These are phyloP conservation scores for Cucumis melo DNA, from an alignment of 306 rosid genomes.

Conservation along the genomic window DNA sequence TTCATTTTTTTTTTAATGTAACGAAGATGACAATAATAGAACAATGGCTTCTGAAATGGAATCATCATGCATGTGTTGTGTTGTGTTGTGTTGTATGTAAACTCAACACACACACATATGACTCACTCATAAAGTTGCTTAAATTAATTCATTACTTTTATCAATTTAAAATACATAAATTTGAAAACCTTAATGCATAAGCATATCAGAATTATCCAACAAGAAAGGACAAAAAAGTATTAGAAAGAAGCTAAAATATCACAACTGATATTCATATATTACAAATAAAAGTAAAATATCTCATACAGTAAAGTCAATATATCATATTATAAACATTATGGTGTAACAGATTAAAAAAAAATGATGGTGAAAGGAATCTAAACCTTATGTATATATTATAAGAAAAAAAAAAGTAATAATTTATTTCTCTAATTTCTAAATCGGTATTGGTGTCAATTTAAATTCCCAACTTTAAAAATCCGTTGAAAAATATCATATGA, in stretches of 20 bases:
- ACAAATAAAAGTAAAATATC: background rate
- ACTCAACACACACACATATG: background rate
- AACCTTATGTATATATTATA: no score
- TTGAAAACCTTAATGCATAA: conserved; percentile 22
- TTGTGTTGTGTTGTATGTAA: no score
- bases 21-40: conserved; percentile 14
- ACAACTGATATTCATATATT: background rate
- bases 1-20: background rate
- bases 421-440: no score
- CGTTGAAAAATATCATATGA: no score
- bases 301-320: background rate
- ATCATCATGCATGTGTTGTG: background rate
- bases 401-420: no score
- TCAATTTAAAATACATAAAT: background rate
- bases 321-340: background rate
- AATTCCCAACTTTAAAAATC: no score
- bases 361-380: background rate
- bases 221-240: background rate
- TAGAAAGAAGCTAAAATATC: background rate
- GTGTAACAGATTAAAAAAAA: background rate
- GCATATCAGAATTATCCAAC: conserved; percentile 5
- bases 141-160: background rate
- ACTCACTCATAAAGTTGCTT: conserved; percentile 5
- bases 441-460: no score
- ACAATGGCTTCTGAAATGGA: conserved; percentile 2